These are phyloP conservation scores for Tylopilus orsonianus DNA, from an alignment of 1,284 basidiomycete species.

Conservation along the genomic window DNA sequence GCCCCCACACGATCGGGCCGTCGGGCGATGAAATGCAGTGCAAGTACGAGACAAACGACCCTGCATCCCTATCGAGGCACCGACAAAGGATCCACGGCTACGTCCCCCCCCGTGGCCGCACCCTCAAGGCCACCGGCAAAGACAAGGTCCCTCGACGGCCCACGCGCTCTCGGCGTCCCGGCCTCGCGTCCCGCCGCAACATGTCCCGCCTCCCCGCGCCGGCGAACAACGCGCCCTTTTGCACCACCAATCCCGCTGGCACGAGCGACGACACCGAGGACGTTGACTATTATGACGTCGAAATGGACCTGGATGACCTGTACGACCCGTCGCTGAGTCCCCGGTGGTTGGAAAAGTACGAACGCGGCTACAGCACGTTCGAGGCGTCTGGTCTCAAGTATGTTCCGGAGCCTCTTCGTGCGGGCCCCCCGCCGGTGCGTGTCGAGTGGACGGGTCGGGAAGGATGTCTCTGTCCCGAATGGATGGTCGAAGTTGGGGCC, in stretches of 20 bases:
- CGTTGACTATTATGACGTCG: neutral
- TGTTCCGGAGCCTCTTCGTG: neutral
- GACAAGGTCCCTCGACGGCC: neutral
- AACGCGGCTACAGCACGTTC: slow-evolving; percentile 7
- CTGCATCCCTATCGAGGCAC: slow-evolving; percentile 31
- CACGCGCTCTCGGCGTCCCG: neutral
- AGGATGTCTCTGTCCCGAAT: slow-evolving; percentile 28
- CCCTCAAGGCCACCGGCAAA: neutral
- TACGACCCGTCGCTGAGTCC: slow-evolving; percentile 10
- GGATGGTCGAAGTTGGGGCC: slow-evolving; percentile 24
- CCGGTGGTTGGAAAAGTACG: slow-evolving; percentile 17
- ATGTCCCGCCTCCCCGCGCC: neutral
- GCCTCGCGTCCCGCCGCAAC: neutral
- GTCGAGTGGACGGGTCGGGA: neutral
- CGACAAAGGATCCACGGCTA: slow-evolving; percentile 28
- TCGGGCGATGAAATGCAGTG: slow-evolving; percentile 13
- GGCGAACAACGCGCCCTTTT: neutral
- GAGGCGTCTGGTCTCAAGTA: neutral
- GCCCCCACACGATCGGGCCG: slow-evolving; percentile 18
- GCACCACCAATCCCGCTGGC: neutral
- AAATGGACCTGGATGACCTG: neutral
- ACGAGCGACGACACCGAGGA: neutral
- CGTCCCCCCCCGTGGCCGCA: slow-evolving; percentile 15
- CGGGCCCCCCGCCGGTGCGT: neutral
- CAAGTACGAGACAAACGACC: slow-evolving; percentile 28